A percentile compares a stretch with the other conserved stretches of the same genome.
phyloP scores from a whole-genome alignment of 495 filamentous ascomycete genomes.

The Annulohypoxylon bovei region DNA sequence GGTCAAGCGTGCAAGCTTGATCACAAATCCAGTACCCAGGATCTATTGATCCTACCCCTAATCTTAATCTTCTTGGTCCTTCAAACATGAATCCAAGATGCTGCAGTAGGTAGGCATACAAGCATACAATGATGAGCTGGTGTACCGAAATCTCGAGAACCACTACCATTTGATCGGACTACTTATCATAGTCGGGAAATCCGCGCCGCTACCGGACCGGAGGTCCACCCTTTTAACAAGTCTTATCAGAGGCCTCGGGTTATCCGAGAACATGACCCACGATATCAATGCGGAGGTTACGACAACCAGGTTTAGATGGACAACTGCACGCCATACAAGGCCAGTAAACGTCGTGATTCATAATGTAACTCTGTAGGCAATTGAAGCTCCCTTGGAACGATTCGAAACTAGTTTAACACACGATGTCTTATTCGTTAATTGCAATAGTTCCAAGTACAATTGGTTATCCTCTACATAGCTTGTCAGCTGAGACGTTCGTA shows the following conservation, averaged over 20 bases:
- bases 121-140: neutral
- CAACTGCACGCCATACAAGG: neutral
- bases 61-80: neutral
- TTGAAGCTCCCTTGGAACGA: neutral
- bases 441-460: neutral
- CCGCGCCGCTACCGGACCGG: neutral
- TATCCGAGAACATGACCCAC: neutral
- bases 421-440: neutral
- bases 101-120: too few relatives aligned
- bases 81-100: neutral
- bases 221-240: neutral
- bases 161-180: neutral
- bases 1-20: neutral
- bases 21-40: neutral
- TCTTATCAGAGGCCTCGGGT: neutral
- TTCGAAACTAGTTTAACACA: neutral
- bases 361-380: neutral
- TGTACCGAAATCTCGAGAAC: neutral
- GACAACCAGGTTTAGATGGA: neutral
- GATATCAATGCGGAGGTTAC: neutral
- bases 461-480: neutral
- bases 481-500: slow-evolving; percentile 6
- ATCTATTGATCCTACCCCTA: neutral
- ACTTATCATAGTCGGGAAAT: neutral
- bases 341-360: neutral